Evolutionary conservation across 2,329 filamentous ascomycete genomes (phyloP), one percentile per base, ranked within the genome.

Genomic region (Aspergillus chevalieri): DNA sequence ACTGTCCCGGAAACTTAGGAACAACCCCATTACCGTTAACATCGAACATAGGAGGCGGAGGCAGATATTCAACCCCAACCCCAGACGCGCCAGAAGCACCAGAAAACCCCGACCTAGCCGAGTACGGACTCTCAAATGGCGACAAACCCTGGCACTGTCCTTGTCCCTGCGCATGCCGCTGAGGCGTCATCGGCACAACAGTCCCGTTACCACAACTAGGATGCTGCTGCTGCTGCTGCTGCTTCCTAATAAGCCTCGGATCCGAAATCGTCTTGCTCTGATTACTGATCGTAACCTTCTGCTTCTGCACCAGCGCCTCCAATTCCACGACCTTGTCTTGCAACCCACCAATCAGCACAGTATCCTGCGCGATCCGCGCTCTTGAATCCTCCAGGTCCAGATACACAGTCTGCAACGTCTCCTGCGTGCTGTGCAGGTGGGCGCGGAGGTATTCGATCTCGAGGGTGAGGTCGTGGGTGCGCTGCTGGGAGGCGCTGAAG

Each of bases 181-280:
- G 54, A 6, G 52, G 51, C 4, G 50, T 54, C 38, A 49, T 50
- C 36, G 52, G 50, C 15, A 51, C 44, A 51, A 47, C 21, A 47
- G 15, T 9, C 45, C 22, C 47, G 47, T 45, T 7, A 47, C 34
- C 17, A 36, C 34, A 28, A 22, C 30, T 7, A 50, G 26, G 7
- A 30, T 22, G 21, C n/a, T 17, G 24, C 10, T 26, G 19, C 14
- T 44, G n/a, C 12, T 26, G 34, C 44, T 54, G 50, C 14, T 17
- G 47, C 30, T 36, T 48, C 30, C 58, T 43, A 24, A 53, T 19
- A 8, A 39, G 34, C 12, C 52, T 48, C 15, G 60, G 60, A 41
- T 63, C 56, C 19, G 62, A 55, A 28, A 66, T 64, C 0, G 62
- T 57, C 47, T 54, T 59, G 43, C 59, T 63, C 44, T 62, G 59